phyloP scores from a whole-genome alignment of 495 filamentous ascomycete genomes.

The Podospora pseudocomata region DNA sequence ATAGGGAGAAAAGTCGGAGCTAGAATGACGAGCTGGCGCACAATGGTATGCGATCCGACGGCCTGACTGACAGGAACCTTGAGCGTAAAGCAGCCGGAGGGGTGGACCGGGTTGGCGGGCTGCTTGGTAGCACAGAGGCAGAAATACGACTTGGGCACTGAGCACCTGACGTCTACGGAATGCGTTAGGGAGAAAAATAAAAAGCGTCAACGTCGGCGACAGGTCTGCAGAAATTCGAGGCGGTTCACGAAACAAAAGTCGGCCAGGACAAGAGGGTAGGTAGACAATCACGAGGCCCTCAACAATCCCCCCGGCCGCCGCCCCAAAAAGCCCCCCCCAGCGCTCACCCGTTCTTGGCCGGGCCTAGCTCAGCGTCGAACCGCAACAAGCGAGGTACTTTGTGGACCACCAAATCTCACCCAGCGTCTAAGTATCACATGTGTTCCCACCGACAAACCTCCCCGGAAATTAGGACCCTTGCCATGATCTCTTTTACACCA shows the following conservation, averaged over 20 bases:
- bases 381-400: conserved; percentile 21
- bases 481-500: not conserved
- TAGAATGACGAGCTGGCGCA: not conserved
- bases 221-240: not conserved
- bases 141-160: not conserved
- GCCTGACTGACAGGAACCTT: not conserved
- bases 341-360: conserved; percentile 27
- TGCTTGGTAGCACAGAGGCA: not conserved
- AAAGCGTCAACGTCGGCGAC: not conserved
- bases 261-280: conserved; percentile 17
- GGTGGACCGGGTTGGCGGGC: not conserved
- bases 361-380: conserved; percentile 13
- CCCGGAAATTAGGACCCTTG: conserved; percentile 24
- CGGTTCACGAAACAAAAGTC: conserved; percentile 1
- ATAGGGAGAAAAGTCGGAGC: not conserved
- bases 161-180: not conserved
- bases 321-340: conserved; percentile 16
- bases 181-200: not conserved
- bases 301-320: conserved; percentile 28
- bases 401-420: conserved; percentile 7
- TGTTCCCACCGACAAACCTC: conserved; percentile 10
- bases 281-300: conserved; percentile 32
- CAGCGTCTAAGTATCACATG: conserved; percentile 12
- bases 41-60: not conserved
- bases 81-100: not conserved